These are phyloP conservation scores for Hypoxylon sp. DNA, from an alignment of 2,329 filamentous ascomycete genomes.

Conservation along the genomic window DNA sequence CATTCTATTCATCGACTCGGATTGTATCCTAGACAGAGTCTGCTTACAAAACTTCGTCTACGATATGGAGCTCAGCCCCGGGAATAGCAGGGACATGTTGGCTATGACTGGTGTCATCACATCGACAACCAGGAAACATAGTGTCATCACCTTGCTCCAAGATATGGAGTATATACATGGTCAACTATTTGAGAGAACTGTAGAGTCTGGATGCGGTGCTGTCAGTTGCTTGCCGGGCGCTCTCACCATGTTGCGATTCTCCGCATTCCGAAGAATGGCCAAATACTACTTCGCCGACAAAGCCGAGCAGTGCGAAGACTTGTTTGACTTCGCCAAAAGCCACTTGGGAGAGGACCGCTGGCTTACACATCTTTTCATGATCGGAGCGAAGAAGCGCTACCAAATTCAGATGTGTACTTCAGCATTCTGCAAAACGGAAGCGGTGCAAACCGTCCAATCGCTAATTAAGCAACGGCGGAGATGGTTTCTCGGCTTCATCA, in stretches of 20 bases:
- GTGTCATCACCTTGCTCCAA: conserved; percentile 89
- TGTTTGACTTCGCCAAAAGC: conserved; percentile 96
- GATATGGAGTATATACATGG: conserved; percentile 99
- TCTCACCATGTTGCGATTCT: conserved; percentile 94
- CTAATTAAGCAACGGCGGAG: conserved; percentile 92
- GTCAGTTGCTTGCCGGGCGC: conserved; percentile 95
- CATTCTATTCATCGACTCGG: conserved; percentile 95
- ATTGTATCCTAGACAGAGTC: conserved; percentile 89
- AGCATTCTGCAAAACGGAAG: conserved; percentile 98
- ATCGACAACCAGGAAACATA: conserved; percentile 87
- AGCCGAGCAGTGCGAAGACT: conserved; percentile 90
- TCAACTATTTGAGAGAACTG: conserved; percentile 93
- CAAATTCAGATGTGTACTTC: conserved; percentile 98
- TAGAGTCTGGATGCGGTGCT: conserved; percentile 91
- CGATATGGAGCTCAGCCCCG: conserved; percentile 97
- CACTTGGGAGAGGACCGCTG: conserved; percentile 95
- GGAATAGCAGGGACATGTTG: conserved; percentile 90
- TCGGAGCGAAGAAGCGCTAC: conserved; percentile 89
- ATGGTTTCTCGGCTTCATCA: conserved; percentile 98
- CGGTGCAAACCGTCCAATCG: conserved; percentile 85
- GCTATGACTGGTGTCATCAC: conserved; percentile 99
- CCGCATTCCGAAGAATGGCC: conserved; percentile 94
- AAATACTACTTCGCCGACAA: conserved; percentile 99
- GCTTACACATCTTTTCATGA: conserved; percentile 99
- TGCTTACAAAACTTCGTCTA: conserved; percentile 98